phyloP scores from a whole-genome alignment of 2,329 filamentous ascomycete genomes.

The Ambrosiella xylebori region DNA sequence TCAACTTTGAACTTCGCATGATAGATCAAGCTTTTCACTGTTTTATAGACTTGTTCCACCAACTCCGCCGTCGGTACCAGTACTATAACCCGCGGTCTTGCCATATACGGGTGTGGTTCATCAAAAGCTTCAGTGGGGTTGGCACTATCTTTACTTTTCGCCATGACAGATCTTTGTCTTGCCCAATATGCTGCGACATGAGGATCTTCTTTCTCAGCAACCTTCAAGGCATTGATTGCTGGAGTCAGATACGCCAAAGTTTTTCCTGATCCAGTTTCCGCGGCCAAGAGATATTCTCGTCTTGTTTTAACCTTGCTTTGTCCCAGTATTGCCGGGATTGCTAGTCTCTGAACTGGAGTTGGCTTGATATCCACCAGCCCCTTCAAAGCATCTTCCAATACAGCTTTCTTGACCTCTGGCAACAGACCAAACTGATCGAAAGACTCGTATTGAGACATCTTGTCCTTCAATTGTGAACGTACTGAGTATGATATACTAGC shows the following conservation, averaged over 20 bases:
- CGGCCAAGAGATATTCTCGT: constrained; percentile 62
- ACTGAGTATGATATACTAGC: constrained; percentile 60
- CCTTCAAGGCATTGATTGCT: constrained; percentile 68
- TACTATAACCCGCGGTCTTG: constrained; percentile 66
- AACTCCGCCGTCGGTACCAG: constrained; percentile 86
- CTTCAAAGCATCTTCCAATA: constrained; percentile 56
- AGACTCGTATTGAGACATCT: constrained; percentile 49
- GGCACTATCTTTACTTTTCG: constrained; percentile 35
- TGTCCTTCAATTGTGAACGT: constrained; percentile 32
- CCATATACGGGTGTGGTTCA: constrained; percentile 55
- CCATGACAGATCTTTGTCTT: constrained; percentile 36
- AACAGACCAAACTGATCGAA: constrained; percentile 72
- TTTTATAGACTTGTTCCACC: constrained; percentile 65
- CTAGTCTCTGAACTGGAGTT: constrained; percentile 76
- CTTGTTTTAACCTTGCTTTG: constrained; percentile 22
- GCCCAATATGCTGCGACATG: constrained; percentile 40
- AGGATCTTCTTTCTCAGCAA: constrained; percentile 45
- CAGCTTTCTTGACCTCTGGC: constrained; percentile 51
- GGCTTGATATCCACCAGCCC: constrained; percentile 60
- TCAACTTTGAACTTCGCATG: constrained; percentile 73
- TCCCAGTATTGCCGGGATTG: constrained; percentile 65
- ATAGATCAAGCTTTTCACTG: constrained; percentile 72
- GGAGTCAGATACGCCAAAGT: constrained; percentile 85
- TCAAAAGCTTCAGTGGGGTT: constrained; percentile 43
- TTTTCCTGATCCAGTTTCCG: constrained; percentile 94